These are phyloP conservation scores for Coemansia sp. DNA, from an alignment of 192 early-diverging fungal genomes.

Conservation along the genomic window DNA sequence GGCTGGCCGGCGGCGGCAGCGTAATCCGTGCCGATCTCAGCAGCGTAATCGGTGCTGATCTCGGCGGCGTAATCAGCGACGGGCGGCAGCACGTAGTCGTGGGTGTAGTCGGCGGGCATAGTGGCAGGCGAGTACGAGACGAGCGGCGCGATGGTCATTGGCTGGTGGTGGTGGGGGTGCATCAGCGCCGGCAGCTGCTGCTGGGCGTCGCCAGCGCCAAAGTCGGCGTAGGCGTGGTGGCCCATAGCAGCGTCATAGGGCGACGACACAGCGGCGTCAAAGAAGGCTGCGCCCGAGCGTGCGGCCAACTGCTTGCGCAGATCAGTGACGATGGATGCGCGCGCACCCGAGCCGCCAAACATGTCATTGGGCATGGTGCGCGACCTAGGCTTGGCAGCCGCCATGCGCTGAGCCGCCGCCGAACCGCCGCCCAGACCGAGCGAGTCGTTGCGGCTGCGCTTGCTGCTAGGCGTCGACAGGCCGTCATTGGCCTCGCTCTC, in stretches of 20 bases:
- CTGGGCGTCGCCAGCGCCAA: not conserved
- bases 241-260: conserved; percentile 26
- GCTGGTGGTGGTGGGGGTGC: conserved; percentile 9
- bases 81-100: conserved; percentile 16
- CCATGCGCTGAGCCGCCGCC: no score
- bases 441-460: conserved; percentile 14
- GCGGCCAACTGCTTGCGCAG: conserved; percentile 48
- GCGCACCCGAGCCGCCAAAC: conserved; percentile 18
- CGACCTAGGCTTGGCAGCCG: conserved; percentile 34
- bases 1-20: conserved; percentile 8
- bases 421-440: conserved; percentile 6
- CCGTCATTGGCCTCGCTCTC: not conserved
- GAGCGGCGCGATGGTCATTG: conserved; percentile 2
- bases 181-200: conserved; percentile 24
- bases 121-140: conserved; percentile 7
- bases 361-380: conserved; percentile 37
- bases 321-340: conserved; percentile 21
- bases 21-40: not conserved
- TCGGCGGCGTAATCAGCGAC: conserved; percentile 16
- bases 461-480: conserved; percentile 2
- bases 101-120: conserved; percentile 10
- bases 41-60: conserved; percentile 11
- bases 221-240: conserved; percentile 23
- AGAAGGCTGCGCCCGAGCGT: conserved; percentile 18
- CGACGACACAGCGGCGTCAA: conserved; percentile 18